These are phyloP conservation scores for Pichia thaimueangensis DNA, from an alignment of 805 yeast species.

Conservation along the genomic window DNA sequence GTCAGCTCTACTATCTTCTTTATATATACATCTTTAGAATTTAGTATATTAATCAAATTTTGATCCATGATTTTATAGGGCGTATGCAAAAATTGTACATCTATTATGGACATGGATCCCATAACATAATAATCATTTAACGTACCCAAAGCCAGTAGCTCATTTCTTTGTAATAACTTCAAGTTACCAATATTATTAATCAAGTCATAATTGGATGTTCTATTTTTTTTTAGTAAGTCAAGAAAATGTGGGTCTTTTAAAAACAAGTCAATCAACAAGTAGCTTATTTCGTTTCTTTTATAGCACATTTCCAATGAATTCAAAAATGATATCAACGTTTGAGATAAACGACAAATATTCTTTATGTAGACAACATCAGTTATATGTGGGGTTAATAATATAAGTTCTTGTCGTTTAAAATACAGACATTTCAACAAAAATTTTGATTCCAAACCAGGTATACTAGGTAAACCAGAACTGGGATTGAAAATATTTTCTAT, in stretches of 20 bases:
- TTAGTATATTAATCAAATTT: constrained; percentile 23
- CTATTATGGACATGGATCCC: constrained; percentile 24
- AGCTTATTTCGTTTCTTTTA: constrained; percentile 36
- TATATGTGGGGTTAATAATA: constrained; percentile 16
- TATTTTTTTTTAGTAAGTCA: constrained; percentile 18
- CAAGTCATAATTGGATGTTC: constrained; percentile 16
- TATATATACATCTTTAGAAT: constrained; percentile 31
- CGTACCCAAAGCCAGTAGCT: constrained; percentile 32
- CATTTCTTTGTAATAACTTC: constrained; percentile 41
- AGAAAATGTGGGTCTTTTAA: constrained; percentile 20
- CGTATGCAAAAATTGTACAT: not conserved
- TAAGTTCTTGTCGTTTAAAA: constrained; percentile 17
- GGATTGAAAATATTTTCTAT: constrained; percentile 8
- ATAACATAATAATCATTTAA: constrained; percentile 25
- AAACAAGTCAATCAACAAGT: constrained; percentile 37
- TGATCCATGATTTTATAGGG: constrained; percentile 14
- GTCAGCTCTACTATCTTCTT: constrained; percentile 47
- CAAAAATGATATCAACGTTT: constrained; percentile 21
- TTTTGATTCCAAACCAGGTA: constrained; percentile 6
- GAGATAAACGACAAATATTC: constrained; percentile 27
- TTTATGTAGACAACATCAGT: constrained; percentile 26
- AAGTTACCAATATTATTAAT: constrained; percentile 38
- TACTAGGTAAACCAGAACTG: constrained; percentile 8
- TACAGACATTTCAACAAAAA: constrained; percentile 20
- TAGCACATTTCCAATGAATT: constrained; percentile 20